phyloP scores from a whole-genome alignment of 805 yeast species.

The Metschnikowia kofuensis region DNA sequence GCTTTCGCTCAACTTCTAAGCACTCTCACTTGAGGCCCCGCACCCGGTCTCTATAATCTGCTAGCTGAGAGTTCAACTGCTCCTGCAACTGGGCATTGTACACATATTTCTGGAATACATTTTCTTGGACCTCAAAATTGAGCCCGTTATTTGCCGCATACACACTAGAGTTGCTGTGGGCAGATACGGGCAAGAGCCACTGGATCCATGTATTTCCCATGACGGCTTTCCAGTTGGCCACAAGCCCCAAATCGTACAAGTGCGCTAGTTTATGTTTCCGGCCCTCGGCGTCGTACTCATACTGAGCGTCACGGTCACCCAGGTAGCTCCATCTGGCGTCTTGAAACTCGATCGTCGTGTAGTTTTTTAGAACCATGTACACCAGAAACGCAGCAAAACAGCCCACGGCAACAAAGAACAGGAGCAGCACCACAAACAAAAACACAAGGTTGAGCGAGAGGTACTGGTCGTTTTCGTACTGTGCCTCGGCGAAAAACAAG shows the following conservation, averaged over 20 bases:
- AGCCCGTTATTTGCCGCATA: slow-evolving; percentile 44
- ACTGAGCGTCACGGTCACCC: slow-evolving; percentile 28
- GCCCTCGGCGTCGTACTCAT: slow-evolving; percentile 40
- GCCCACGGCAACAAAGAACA: slow-evolving; percentile 46
- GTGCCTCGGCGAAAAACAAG: slow-evolving; percentile 43
- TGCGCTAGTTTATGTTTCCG: slow-evolving; percentile 51
- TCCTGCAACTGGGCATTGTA: slow-evolving; percentile 45
- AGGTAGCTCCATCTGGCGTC: slow-evolving; percentile 49
- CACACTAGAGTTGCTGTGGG: slow-evolving; percentile 16
- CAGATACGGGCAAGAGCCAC: slow-evolving; percentile 66
- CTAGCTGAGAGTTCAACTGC: slow-evolving; percentile 42
- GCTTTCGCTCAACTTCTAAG: neutral
- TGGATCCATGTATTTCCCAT: slow-evolving; percentile 68
- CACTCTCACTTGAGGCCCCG: slow-evolving; percentile 4
- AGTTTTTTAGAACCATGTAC: slow-evolving; percentile 59
- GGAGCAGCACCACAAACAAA: slow-evolving; percentile 55
- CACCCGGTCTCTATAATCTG: slow-evolving; percentile 16
- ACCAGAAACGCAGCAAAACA: slow-evolving; percentile 54
- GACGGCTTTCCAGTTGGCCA: slow-evolving; percentile 59
- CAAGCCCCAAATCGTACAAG: slow-evolving; percentile 70
- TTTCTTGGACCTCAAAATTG: slow-evolving; percentile 47
- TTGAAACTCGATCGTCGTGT: slow-evolving; percentile 79
- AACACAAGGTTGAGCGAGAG: slow-evolving; percentile 56
- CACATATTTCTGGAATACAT: slow-evolving; percentile 37
- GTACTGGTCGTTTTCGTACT: slow-evolving; percentile 38